These are phyloP conservation scores for Phylloporus rhodoxanthus DNA, from an alignment of 768 basidiomycete species.

Conservation along the genomic window DNA sequence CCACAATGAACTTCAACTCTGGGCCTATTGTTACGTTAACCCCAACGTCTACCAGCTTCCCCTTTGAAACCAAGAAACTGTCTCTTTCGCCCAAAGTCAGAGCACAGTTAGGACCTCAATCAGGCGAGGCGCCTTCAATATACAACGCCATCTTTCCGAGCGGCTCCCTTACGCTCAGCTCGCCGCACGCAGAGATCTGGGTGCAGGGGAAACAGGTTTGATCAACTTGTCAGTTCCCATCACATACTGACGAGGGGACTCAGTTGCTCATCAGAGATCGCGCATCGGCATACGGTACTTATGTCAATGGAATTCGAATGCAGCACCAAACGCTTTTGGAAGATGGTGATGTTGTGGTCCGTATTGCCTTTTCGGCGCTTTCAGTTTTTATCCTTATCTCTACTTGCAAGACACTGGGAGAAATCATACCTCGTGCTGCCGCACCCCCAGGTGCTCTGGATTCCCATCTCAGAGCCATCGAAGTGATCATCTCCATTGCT, in stretches of 20 bases:
- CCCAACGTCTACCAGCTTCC: conserved; percentile 34
- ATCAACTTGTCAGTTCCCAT: conserved; percentile 10
- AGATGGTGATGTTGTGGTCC: conserved; percentile 41
- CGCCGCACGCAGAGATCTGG: conserved; percentile 45
- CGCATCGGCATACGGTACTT: conserved; percentile 43
- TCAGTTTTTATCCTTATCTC: conserved; percentile 4
- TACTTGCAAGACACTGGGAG: conserved; percentile 36
- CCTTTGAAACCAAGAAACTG: conserved; percentile 35
- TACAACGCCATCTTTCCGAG: conserved; percentile 42
- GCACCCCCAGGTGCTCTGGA: conserved; percentile 38
- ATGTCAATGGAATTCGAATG: conserved; percentile 41
- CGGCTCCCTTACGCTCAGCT: conserved; percentile 36
- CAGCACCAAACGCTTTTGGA: conserved; percentile 33
- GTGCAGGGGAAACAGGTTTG: conserved; percentile 36
- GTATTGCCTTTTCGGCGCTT: conserved; percentile 10
- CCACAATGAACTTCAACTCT: conserved; percentile 22
- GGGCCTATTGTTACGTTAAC: conserved; percentile 31
- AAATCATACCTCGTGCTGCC: conserved; percentile 33
- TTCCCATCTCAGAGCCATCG: conserved; percentile 42
- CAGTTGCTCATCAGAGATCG: conserved; percentile 46
- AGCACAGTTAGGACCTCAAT: conserved; percentile 31
- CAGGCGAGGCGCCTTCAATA: conserved; percentile 19
- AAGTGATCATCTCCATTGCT: conserved; percentile 35
- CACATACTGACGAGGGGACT: conserved; percentile 5
- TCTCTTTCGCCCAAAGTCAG: conserved; percentile 27